Conservation (phyloP, 164 flowering plant genomes). For the Pachysandra terminalis region DNA sequence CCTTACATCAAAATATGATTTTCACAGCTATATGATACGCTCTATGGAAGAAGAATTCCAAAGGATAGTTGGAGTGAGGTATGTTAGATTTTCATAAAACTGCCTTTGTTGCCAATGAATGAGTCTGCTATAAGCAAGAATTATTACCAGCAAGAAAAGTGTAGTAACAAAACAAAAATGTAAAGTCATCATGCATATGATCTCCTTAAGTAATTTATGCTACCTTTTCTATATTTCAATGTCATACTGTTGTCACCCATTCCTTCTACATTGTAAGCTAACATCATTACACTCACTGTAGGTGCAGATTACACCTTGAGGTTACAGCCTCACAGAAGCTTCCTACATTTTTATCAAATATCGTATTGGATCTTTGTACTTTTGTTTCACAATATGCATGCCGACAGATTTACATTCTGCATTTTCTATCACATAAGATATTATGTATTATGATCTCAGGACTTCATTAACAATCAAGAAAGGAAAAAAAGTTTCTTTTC, state of each 20-base stretch:
- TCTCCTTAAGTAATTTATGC: not conserved
- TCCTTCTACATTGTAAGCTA: no score
- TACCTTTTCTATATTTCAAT: no score
- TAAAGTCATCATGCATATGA: not conserved
- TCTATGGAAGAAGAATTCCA: constrained; percentile 99
- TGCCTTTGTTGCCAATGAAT: not conserved
- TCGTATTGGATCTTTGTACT: not conserved
- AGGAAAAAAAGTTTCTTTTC: not conserved
- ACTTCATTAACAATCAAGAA: not conserved
- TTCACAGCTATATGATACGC: constrained; percentile 97
- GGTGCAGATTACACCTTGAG: not conserved
- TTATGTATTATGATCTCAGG: not conserved
- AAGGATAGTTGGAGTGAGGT: constrained; percentile 97
- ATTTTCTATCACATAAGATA: not conserved
- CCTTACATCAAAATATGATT: constrained; percentile 80
- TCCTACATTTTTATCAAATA: not conserved
- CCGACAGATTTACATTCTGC: not conserved
- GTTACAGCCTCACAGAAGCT: not conserved
- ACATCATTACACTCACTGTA: not conserved
- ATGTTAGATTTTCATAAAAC: constrained; percentile 7
- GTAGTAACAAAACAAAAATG: no score
- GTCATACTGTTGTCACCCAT: no score
- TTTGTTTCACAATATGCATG: not conserved
- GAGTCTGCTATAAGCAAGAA: no score
- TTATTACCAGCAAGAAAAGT: no score